Conservation (phyloP, 768 basidiomycete genomes). For the Lactarius sanguifluus region DNA sequence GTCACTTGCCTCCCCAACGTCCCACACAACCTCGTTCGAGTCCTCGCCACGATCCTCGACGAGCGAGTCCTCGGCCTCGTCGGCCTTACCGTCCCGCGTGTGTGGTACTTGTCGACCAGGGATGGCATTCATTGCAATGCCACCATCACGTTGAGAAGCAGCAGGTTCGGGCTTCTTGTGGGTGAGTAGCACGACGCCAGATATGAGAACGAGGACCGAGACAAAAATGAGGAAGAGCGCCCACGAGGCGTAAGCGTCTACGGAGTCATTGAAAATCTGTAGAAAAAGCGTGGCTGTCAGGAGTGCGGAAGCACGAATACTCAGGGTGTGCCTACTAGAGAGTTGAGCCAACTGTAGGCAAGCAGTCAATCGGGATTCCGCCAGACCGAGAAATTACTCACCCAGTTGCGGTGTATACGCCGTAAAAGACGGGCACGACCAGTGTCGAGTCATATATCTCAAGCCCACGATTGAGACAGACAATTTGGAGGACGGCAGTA, state of each 20-base stretch:
- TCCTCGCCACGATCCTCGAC: conserved; percentile 39
- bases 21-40: conserved; percentile 57
- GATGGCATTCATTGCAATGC: conserved; percentile 35
- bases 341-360: conserved; percentile 55
- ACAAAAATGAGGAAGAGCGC: conserved; percentile 83
- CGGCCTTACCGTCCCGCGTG: conserved; percentile 35
- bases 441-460: conserved; percentile 87
- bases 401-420: conserved; percentile 85
- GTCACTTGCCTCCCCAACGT: conserved; percentile 71
- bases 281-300: background rate
- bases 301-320: background rate
- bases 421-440: conserved; percentile 94
- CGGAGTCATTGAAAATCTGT: conserved; percentile 79
- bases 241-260: conserved; percentile 86
- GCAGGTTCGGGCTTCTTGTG: conserved; percentile 81
- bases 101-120: conserved; percentile 32
- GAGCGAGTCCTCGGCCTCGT: conserved; percentile 42
- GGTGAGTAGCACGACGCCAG: conserved; percentile 90
- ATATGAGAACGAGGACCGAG: conserved; percentile 83
- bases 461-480: conserved; percentile 88
- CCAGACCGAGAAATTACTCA: conserved; percentile 36
- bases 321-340: conserved; percentile 39
- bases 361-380: conserved; percentile 4
- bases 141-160: conserved; percentile 33
- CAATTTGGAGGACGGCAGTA: conserved; percentile 87